Percentiles rank a stretch among this genome's conserved stretches.
These are phyloP conservation scores for Leccinum subfulvum DNA, from an alignment of 1,284 basidiomycete genomes.

Conservation along the genomic window DNA sequence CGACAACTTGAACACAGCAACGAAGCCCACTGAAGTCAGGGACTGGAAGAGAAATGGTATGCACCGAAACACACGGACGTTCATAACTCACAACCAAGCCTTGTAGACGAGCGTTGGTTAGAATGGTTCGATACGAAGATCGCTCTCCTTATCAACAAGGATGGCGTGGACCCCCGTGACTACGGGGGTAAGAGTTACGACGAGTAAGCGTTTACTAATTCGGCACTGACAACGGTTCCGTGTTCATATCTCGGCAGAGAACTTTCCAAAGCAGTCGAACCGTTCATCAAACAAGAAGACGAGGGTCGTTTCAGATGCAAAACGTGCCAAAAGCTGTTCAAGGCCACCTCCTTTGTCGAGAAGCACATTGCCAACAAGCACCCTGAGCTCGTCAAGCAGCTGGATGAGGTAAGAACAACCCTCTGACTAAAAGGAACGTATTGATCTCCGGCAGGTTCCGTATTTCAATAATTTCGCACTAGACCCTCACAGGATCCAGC, in stretches of 20 bases:
- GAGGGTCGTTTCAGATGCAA: constrained; percentile 95
- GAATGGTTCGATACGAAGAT: constrained; percentile 85
- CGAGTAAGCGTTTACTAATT: constrained; percentile 58
- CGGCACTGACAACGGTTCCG: constrained; percentile 9
- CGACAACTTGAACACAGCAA: constrained; percentile 10
- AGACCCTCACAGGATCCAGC: constrained; percentile 89
- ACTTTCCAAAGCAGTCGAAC: constrained; percentile 72
- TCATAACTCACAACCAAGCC: constrained; percentile 15
- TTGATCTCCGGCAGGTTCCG: constrained; percentile 55
- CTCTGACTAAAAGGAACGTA: constrained; percentile 15
- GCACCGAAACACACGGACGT: constrained; percentile 22
- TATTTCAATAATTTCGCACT: constrained; percentile 93
- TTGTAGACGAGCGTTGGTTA: constrained; percentile 80
- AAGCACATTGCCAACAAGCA: constrained; percentile 93
- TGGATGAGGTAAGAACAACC: constrained; percentile 63
- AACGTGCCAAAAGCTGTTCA: constrained; percentile 93
- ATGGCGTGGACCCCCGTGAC: constrained; percentile 77
- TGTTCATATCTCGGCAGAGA: constrained; percentile 52
- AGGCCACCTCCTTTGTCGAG: constrained; percentile 91
- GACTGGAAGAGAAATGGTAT: constrained; percentile 73
- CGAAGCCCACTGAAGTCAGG: constrained; percentile 39
- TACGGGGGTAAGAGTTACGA: constrained; percentile 88
- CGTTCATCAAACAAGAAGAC: constrained; percentile 88
- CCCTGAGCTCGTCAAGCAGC: constrained; percentile 69
- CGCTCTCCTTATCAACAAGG: constrained; percentile 71